phyloP scores from a whole-genome alignment of 2,329 filamentous ascomycete species.

The Stachybotrys chartarum region DNA sequence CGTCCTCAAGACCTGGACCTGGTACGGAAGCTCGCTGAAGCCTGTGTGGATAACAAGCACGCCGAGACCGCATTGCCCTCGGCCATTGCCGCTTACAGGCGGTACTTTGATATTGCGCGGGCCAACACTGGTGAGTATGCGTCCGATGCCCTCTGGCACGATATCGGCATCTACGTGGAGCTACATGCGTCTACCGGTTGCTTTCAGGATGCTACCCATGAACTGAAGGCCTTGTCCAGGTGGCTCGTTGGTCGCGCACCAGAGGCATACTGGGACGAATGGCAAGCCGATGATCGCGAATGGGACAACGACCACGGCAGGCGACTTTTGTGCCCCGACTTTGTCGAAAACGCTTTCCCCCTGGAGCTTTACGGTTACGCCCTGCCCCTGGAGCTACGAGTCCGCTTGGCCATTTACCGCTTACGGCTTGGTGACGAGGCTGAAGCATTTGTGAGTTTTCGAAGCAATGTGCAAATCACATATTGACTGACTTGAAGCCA shows the following conservation, averaged over 20 bases:
- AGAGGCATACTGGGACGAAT: conserved; percentile 72
- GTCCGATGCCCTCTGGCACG: conserved; percentile 59
- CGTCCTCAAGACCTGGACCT: conserved; percentile 46
- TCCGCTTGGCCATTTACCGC: conserved; percentile 80
- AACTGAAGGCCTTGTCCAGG: conserved; percentile 65
- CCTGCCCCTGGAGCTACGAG: conserved; percentile 73
- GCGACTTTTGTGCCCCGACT: conserved; percentile 55
- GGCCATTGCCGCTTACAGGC: conserved; percentile 42
- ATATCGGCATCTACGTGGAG: conserved; percentile 80
- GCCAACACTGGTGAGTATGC: conserved; percentile 21
- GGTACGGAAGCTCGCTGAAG: conserved; percentile 49
- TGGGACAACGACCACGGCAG: conserved; percentile 74
- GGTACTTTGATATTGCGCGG: conserved; percentile 36
- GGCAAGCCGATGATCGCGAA: conserved; percentile 72
- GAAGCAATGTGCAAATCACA: background rate
- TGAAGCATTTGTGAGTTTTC: conserved; percentile 63
- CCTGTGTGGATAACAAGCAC: conserved; percentile 45
- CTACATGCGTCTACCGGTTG: conserved; percentile 60
- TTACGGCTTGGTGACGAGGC: conserved; percentile 58
- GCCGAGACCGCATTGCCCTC: conserved; percentile 26
- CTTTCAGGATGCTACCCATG: conserved; percentile 58
- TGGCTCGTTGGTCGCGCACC: conserved; percentile 73
- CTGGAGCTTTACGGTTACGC: conserved; percentile 60
- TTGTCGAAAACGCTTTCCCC: conserved; percentile 45
- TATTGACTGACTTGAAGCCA: conserved; percentile 16